Evolutionary conservation across 2,329 filamentous ascomycete genomes (phyloP).

Genomic region (Trichoderma semiorbis): DNA sequence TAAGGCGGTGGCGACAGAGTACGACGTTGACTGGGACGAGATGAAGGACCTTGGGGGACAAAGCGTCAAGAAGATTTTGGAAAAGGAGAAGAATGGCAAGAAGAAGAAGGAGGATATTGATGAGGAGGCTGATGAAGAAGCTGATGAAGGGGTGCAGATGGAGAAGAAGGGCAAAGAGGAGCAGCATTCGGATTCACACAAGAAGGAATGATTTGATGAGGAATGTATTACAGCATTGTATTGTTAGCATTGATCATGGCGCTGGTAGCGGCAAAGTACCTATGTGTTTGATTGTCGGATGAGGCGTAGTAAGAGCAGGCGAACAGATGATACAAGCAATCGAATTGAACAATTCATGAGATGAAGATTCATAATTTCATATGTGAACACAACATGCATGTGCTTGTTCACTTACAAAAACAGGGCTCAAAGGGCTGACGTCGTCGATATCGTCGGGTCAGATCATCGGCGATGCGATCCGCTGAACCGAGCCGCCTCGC

Average conservation of each 20-base stretch:
- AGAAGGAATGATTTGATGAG: background rate
- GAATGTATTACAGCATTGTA: background rate
- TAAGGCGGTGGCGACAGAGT: constrained; percentile 75
- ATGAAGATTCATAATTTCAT: background rate
- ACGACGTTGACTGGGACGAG: constrained; percentile 89
- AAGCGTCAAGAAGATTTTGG: constrained; percentile 56
- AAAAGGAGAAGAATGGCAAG: constrained; percentile 46
- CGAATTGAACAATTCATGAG: background rate
- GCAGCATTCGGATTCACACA: background rate
- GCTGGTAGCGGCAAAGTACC: background rate
- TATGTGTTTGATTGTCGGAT: background rate
- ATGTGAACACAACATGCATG: background rate
- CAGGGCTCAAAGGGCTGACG: background rate
- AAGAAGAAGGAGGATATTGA: constrained; percentile 34
- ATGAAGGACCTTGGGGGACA: constrained; percentile 67
- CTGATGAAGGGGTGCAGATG: constrained; percentile 36
- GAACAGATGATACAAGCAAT: background rate
- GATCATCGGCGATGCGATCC: constrained; percentile 27
- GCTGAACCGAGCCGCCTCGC: background rate
- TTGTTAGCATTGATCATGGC: background rate
- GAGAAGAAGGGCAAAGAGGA: constrained; percentile 33
- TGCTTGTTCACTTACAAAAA: background rate
- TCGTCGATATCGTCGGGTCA: background rate
- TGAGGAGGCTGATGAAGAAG: constrained; percentile 33
- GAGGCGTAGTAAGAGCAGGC: background rate